Evolutionary conservation across 805 yeast species (phyloP), one percentile per base, ranked within the genome.

Genomic region (Saccharomycopsis oosterbeekiorum): DNA sequence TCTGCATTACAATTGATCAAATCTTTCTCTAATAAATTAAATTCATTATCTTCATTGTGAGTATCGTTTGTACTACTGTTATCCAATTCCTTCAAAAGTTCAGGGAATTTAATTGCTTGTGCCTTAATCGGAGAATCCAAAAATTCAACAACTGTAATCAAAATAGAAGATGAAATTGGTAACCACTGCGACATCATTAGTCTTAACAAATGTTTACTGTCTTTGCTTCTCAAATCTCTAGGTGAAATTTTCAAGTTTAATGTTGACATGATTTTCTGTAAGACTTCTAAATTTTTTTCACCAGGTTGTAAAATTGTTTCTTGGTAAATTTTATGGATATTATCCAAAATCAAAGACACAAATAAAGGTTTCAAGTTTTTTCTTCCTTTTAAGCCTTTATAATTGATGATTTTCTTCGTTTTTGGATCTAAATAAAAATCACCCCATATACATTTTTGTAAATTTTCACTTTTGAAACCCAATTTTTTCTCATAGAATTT

Each of bases 391-490:
- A 84, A 71, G 29, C 84, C 82, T 66, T 84, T 86, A 15, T 82
- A 81, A 15, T 84, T 84, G 15, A 90, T 75, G 40, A 94, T 87
- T 68, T 86, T 88, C 69, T 92, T 94, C 24, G 91, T 84, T 71
- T 92, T 93, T 69, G 96, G 88, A 71, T 94, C 98, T 68, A 89
- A 77, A 70, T 83, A 90, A 71, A 76, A 93, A 69, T 93, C 97
- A 43, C 99, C 99, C 98, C 98, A 94, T 4, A 94, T 76, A n/a
- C 91, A 90, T 68, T 88, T 88, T 62, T 86, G 85, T 55, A 94
- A 78, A 59, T 83, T 89, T 19, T 83, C 83, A 64, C 91, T 84
- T 65, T 89, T 88, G 66, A 93, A 86, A 0, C 96, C 97, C 19
- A 93, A 75, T 68, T 90, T 90, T 57, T 83, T 82, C 74, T 87